A percentile compares a stretch with the other conserved stretches of the same genome.
These are phyloP conservation scores for Paratinospora sagittata DNA, from an alignment of 164 flowering plant species.

Conservation along the genomic window DNA sequence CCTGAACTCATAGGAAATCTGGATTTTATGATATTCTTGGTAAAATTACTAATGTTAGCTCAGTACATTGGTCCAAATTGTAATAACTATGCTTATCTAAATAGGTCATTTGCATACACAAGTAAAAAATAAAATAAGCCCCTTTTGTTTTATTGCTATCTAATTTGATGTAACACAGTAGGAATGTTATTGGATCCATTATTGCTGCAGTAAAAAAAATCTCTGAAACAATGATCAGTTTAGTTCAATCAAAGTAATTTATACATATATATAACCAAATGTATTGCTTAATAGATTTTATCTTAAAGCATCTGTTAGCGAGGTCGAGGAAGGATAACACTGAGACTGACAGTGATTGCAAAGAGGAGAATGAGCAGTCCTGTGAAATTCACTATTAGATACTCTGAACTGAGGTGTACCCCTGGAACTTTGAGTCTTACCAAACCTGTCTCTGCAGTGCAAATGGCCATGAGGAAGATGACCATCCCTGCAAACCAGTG, in stretches of 20 bases:
- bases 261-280: not conserved
- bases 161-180: not conserved
- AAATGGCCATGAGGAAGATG: slow-evolving; percentile 45
- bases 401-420: slow-evolving; percentile 29
- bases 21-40: no score
- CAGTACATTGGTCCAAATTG: no score
- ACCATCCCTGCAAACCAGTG: slow-evolving; percentile 45
- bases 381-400: slow-evolving; percentile 52
- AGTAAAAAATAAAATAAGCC: no score
- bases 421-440: slow-evolving; percentile 18
- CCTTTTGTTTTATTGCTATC: not conserved
- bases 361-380: slow-evolving; percentile 56
- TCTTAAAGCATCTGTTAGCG: slow-evolving; percentile 6
- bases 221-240: not conserved
- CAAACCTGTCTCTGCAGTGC: slow-evolving; percentile 46
- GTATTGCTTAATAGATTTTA: not conserved
- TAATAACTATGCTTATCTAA: no score
- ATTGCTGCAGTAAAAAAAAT: not conserved
- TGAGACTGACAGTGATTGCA: slow-evolving; percentile 38
- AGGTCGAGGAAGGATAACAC: slow-evolving; percentile 35
- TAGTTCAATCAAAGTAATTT: no score
- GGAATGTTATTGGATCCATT: not conserved
- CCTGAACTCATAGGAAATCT: no score
- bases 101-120: no score
- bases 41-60: no score